phyloP scores from a whole-genome alignment of 257 asterid species.

The Fraxinus pennsylvanica region DNA sequence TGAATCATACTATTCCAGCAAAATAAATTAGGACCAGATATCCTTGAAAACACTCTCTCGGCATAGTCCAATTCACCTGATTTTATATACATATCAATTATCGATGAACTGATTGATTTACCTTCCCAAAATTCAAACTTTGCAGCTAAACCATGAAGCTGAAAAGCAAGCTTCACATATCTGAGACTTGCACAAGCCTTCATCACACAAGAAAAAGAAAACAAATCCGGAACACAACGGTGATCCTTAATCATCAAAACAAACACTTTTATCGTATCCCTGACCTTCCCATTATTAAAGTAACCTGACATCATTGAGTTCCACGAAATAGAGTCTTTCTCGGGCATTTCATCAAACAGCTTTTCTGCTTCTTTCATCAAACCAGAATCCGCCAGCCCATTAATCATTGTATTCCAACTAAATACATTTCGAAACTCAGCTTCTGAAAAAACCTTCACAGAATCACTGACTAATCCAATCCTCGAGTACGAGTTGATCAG shows the following conservation, averaged over 20 bases:
- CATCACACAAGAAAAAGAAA: conserved; percentile 16
- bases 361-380: conserved; percentile 9
- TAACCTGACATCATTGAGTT: conserved; percentile 11
- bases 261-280: conserved; percentile 13
- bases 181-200: conserved; percentile 24
- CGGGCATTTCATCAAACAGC: conserved; percentile 8
- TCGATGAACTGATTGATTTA: conserved; percentile 1
- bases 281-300: conserved; percentile 2
- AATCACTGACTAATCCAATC: not conserved
- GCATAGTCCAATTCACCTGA: conserved; percentile 8
- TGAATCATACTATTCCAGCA: conserved; percentile 17
- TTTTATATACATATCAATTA: conserved; percentile 24
- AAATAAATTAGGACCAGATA: conserved; percentile 9
- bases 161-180: conserved; percentile 11
- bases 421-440: not conserved
- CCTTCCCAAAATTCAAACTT: conserved; percentile 14
- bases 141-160: conserved; percentile 21
- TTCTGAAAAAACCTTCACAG: conserved; percentile 5
- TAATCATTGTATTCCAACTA: conserved; percentile 16
- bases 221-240: not conserved
- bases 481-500: conserved; percentile 7
- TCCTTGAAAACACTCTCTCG: conserved; percentile 11
- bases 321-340: not conserved
- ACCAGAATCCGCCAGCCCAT: conserved; percentile 5
- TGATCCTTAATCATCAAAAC: conserved; percentile 3